Base-by-base conservation (phyloP, 129 eudicot species). In the Rutidosis leptorrhynchoides region DNA sequence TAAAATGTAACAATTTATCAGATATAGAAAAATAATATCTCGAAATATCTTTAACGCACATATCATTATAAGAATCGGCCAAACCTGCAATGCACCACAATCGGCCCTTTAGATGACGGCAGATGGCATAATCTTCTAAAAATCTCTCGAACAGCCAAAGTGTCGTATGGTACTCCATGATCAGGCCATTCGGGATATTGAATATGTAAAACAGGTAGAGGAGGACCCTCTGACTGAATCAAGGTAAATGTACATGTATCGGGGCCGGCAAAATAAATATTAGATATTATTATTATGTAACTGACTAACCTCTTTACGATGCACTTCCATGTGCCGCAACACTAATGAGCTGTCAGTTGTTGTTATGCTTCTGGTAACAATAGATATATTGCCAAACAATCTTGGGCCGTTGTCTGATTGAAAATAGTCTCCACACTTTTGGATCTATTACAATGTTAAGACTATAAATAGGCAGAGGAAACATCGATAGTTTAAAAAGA, bases 141-240 rank as follows among this genome's bases (percentile, higher is more conserved):
- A 40, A 93, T 93, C 49, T 93, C 95, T 65, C 99, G 84, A 70
- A 93, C 90, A 52, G 93, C 99, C 72, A 77, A 37, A 6, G 99
- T 82, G 73, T 89, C 84, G 46, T 67, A 64, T 1, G 99, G 99
- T 64, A 93, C 99, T 71, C 99, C 99, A 49, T 83, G 91, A 81
- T 93, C 99, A 40, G 99, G 99, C 99, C 99, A 93, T 62, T 89
- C 99, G 37, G 95, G 96, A 81, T 89, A 86, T 27, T 86, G 93
- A 58, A 93, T 78, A 62, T 93, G 99, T 68, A 93, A 78, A 79
- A 93, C 88, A 72, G 84, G 71, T 53, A 84, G 68, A 27, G 95
- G 93, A 49, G 85, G 90, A 69, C 79, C 86, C 71, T 84, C 81
- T 40, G 89, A 84, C 96, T 89, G 90, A 82, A 81, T 25, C 28